Evolutionary conservation across 805 yeast genomes (phyloP).

Genomic region (Suhomyces prunicola): DNA sequence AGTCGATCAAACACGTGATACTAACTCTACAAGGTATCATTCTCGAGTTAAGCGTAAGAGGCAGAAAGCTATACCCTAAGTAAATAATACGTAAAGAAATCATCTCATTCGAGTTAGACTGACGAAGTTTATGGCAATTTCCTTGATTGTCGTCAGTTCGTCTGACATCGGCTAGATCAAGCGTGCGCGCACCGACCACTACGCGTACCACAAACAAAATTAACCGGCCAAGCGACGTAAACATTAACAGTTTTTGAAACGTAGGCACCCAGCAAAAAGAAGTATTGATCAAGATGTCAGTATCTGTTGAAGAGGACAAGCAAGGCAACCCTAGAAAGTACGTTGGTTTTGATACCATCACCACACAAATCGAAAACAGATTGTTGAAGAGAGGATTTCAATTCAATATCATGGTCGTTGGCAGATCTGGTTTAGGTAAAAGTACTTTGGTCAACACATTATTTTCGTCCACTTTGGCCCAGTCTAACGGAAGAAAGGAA

Average conservation of each 20-base stretch:
- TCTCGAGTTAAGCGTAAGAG: background rate
- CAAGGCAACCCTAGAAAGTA: conserved; percentile 61
- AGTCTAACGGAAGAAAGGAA: conserved; percentile 67
- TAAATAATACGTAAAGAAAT: background rate
- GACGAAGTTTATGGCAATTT: background rate
- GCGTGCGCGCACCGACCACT: background rate
- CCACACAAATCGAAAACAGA: conserved; percentile 91
- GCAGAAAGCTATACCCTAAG: background rate
- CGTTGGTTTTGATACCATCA: conserved; percentile 96
- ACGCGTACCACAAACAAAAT: conserved; percentile 4
- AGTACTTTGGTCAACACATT: conserved; percentile 88
- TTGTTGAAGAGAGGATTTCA: conserved; percentile 90
- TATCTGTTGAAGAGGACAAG: conserved; percentile 15
- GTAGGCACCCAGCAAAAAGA: background rate
- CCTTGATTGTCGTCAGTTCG: background rate
- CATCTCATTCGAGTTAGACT: background rate
- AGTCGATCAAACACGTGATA: background rate
- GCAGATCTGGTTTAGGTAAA: conserved; percentile 88
- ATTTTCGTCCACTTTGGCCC: conserved; percentile 77
- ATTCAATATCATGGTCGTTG: conserved; percentile 92
- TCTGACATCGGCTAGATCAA: background rate
- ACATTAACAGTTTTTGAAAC: background rate
- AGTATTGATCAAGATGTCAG: conserved; percentile 5
- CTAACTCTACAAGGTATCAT: background rate
- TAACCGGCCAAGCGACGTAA: conserved; percentile 4